Base-by-base conservation (phyloP, 768 basidiomycete genomes). In the Podaxis rugospora region DNA sequence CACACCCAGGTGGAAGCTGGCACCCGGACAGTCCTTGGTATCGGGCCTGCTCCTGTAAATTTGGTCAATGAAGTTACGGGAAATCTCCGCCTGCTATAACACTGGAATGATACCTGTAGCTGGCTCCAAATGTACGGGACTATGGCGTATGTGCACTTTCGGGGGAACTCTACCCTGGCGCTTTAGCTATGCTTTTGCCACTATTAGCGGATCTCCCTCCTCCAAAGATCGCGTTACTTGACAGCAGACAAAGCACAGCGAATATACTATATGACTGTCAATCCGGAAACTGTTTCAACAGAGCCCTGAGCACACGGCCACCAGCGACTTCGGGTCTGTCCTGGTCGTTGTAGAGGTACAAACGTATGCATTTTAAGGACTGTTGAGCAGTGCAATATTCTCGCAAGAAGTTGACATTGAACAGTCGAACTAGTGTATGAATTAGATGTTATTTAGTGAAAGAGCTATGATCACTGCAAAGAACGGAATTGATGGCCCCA, bases 21-120 rank as follows among this genome's bases (percentile, higher is more conserved):
- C 3, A 86, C 90, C 6, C 81, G 87, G 28, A 95, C 95, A 1
- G 92, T 98, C 2, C 83, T 99, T 9, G 96, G 89, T 5, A 92
- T 98, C 64, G 95, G 95, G 18, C 94, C 95, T 75, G 96, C 85
- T 0, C 96, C 96, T 0, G 88, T 93, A 10, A 76, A 83, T 16
- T 69, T 97, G 42, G 75, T 98, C 62, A 94, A 98, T 72, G 82
- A 90, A 66, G 88, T 92, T 16, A 91, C 90, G 2, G 85, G 88
- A 6, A 83, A 88, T 65, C 79, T 96, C 59, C 88, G 88, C 65
- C 76, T 96, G 39, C 71, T 96, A 64, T 96, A 44, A 16, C 16
- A 18, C 35, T 39, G 10, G 27, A 21, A 51, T 52, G 50, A 11
- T 37, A 32, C 6, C 4, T 21, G 18, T 9, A 44, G n/a, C 42